Evolutionary conservation across 148 eudicot species (phyloP), one percentile per base, ranked within the genome.

Genomic region (Camellia japonica): DNA sequence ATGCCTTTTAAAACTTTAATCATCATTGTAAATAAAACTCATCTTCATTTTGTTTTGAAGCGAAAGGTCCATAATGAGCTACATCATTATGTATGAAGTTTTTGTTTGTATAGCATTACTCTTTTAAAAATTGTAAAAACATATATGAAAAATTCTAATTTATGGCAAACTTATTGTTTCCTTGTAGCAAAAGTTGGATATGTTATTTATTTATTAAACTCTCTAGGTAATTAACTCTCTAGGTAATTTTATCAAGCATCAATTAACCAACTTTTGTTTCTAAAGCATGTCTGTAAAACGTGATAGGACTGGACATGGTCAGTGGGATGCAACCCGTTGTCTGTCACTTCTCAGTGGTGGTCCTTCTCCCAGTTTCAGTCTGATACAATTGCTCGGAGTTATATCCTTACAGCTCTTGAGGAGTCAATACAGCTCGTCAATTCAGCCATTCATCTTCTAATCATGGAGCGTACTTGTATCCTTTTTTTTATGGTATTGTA

Each of bases 221-320:
- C 1, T 59, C 66, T 7, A 15, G 6, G 46, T 80, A 59, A 64
- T 55, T 51, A 38, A 54, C 19, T 38, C 1, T 59, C 66, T 7
- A 15, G 6, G 46, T 80, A 59, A 64, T 55, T 51, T 16, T 58
- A 7, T 58, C 18, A 51, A 0, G 15, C 13, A 58, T 68, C 51
- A 59, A 30, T 19, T 41, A 44, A 49, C 65, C 43, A 44, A 16
- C 23, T 71, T n/a, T 43, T 72, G 71, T 71, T 65, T 62, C 77
- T 68, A 71, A 80, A 23, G 18, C 59, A 20, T 80, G 23, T 79
- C 7, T 84, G 15, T 78, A 14, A 68, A 73, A 68, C 78, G 75
- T 55, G 13, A 79, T 86, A 95, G 98, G 96, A 93, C 76, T 95
- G 98, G 98, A 82, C 80, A 80, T 95, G 98, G 98, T 95, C 98